phyloP scores from a whole-genome alignment of 1,284 basidiomycete species.

The Tilletia walkeri region DNA sequence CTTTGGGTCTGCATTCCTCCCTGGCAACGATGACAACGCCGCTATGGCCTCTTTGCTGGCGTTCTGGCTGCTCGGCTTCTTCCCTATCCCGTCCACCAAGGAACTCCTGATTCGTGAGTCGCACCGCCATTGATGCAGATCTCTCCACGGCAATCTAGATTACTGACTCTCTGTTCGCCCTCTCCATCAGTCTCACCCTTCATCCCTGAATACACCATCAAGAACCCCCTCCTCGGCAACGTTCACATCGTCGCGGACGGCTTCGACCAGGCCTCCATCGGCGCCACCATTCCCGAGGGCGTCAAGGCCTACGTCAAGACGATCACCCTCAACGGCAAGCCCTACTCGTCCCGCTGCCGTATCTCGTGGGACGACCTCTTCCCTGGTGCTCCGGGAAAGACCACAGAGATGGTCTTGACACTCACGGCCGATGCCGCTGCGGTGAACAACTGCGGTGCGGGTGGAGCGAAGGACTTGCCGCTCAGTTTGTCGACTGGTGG shows the following conservation, averaged over 20 bases:
- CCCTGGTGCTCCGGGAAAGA: conserved; percentile 20
- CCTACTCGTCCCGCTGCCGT: not conserved
- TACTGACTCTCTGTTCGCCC: too few relatives aligned
- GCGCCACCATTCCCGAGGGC: conserved; percentile 19
- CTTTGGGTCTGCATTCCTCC: conserved; percentile 38
- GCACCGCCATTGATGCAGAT: too few relatives aligned
- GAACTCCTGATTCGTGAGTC: conserved; percentile 33
- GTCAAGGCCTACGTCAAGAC: conserved; percentile 25
- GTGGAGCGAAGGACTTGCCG: conserved; percentile 22
- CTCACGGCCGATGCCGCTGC: conserved; percentile 22
- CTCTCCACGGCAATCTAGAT: too few relatives aligned
- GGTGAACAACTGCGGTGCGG: conserved; percentile 23
- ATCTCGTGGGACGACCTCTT: conserved; percentile 21
- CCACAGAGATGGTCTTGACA: conserved; percentile 19
- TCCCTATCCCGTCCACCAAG: conserved; percentile 61
- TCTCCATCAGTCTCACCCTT: conserved; percentile 33
- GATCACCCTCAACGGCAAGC: conserved; percentile 26
- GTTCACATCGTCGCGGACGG: conserved; percentile 22
- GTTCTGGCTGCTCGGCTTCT: conserved; percentile 64
- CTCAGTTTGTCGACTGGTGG: conserved; percentile 26
- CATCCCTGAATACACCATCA: conserved; percentile 39
- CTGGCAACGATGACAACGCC: conserved; percentile 63
- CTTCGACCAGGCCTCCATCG: conserved; percentile 27
- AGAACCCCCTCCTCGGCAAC: conserved; percentile 31
- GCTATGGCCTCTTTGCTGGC: conserved; percentile 70